Evolutionary conservation across 495 filamentous ascomycete genomes (phyloP).

Genomic region (Chaetomium cochliodes): DNA sequence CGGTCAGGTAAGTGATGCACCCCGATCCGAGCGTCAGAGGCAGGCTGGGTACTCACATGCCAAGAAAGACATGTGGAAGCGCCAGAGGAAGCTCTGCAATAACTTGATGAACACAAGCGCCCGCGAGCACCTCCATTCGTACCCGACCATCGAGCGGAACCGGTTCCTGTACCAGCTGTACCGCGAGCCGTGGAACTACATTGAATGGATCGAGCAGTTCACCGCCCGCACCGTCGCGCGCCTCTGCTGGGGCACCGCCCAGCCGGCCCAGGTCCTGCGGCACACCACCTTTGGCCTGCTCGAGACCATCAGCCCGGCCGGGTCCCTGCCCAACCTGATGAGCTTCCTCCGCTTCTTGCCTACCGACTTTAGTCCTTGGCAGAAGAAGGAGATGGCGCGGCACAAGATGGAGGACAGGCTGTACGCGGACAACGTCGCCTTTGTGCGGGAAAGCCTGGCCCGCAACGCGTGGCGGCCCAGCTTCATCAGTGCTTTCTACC

Average conservation of each 20-base stretch:
- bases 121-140: conserved; percentile 46
- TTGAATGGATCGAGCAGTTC: conserved; percentile 58
- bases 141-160: conserved; percentile 55
- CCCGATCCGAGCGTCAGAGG: neutral
- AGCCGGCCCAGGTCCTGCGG: conserved; percentile 49
- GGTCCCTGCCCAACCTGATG: conserved; percentile 53
- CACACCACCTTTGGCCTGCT: conserved; percentile 58
- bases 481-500: conserved; percentile 44
- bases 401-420: conserved; percentile 43
- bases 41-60: neutral
- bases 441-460: conserved; percentile 36
- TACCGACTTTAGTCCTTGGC: conserved; percentile 48
- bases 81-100: conserved; percentile 59
- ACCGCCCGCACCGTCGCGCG: conserved; percentile 58
- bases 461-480: conserved; percentile 35
- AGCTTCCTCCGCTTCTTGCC: conserved; percentile 49
- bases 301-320: conserved; percentile 56
- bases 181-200: conserved; percentile 46
- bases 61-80: conserved; percentile 52
- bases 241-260: conserved; percentile 57
- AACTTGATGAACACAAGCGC: conserved; percentile 53
- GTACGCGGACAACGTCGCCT: conserved; percentile 42
- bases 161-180: conserved; percentile 51
- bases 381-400: conserved; percentile 46
- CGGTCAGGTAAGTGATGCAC: conserved; percentile 42